Evolutionary conservation across 75 land plant species (phyloP).

Genomic region (Selaginella tamariscina): DNA sequence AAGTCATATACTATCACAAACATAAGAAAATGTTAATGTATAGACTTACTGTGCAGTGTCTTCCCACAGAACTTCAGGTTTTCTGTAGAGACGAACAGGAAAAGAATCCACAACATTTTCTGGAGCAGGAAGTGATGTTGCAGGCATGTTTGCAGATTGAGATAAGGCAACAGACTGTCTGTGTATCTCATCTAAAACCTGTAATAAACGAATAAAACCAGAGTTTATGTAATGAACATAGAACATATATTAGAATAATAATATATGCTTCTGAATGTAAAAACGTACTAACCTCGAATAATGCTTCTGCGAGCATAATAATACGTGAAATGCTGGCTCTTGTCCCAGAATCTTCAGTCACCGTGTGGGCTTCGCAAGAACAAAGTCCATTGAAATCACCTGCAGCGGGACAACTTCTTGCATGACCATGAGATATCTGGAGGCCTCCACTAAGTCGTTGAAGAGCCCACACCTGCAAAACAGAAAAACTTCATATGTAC

Average conservation of each 20-base stretch:
- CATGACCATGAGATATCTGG: conserved; percentile 27
- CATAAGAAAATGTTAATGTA: no score
- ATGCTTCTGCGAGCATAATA: conserved; percentile 89
- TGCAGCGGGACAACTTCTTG: conserved; percentile 41
- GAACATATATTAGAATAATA: not conserved
- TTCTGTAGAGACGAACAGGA: conserved; percentile 45
- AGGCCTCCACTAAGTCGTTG: conserved; percentile 66
- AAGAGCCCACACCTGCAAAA: conserved; percentile 62
- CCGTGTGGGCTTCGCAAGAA: conserved; percentile 51
- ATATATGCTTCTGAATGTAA: not conserved
- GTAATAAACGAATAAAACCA: conserved; percentile 10
- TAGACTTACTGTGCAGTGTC: conserved; percentile 64
- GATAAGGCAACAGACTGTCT: conserved; percentile 67
- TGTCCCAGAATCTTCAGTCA: conserved; percentile 42
- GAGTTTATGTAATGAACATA: not conserved
- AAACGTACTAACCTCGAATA: conserved; percentile 61
- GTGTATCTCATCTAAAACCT: conserved; percentile 95
- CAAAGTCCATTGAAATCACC: conserved; percentile 69
- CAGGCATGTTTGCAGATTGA: conserved; percentile 50
- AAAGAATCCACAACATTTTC: conserved; percentile 62
- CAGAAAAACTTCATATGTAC: no score
- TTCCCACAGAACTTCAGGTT: conserved; percentile 26
- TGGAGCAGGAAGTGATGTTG: conserved; percentile 70
- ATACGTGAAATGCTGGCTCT: conserved; percentile 83
- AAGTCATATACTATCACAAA: no score